These are phyloP conservation scores for Lepiota brunneoincarnata DNA, from an alignment of 768 basidiomycete species.

Conservation along the genomic window DNA sequence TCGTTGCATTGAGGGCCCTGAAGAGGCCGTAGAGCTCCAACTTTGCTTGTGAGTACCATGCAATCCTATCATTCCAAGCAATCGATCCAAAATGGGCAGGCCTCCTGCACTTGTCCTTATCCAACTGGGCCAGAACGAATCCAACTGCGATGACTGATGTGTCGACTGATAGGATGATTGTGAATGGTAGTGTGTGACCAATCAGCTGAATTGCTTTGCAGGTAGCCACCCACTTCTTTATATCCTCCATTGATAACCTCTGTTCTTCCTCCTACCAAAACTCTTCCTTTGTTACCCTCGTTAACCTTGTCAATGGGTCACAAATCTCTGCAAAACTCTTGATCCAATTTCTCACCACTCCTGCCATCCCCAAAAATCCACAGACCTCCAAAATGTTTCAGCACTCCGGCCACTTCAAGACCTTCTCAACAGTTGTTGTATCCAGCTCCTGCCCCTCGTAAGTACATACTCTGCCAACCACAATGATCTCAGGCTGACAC, in stretches of 20 bases:
- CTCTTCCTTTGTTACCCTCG: constrained; percentile 23
- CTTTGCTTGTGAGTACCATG: too few relatives aligned
- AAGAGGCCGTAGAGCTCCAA: too few relatives aligned
- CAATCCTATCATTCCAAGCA: too few relatives aligned
- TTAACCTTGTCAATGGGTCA: constrained; percentile 20
- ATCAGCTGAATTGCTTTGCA: constrained; percentile 24
- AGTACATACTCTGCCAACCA: too few relatives aligned
- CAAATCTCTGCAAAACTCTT: constrained; percentile 19
- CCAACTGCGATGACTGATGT: constrained; percentile 26
- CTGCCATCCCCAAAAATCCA: constrained; percentile 27
- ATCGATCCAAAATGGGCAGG: constrained; percentile 32
- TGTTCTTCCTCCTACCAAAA: constrained; percentile 29
- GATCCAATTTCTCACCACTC: constrained; percentile 24
- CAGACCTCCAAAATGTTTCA: constrained; percentile 19
- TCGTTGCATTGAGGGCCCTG: too few relatives aligned
- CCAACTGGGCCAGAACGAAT: constrained; percentile 17
- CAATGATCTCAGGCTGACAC: constrained; percentile 17
- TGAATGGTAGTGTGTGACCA: constrained; percentile 20
- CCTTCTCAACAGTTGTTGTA: too few relatives aligned
- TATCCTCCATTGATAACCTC: constrained; percentile 11
- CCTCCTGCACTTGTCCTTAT: constrained; percentile 15
- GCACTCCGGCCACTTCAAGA: too few relatives aligned
- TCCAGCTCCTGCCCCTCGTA: too few relatives aligned
- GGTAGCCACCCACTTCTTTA: constrained; percentile 24
- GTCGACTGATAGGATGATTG: constrained; percentile 31